Base-by-base conservation (phyloP, 352 stramenopile species). In the Lagenidium giganteum region DNA sequence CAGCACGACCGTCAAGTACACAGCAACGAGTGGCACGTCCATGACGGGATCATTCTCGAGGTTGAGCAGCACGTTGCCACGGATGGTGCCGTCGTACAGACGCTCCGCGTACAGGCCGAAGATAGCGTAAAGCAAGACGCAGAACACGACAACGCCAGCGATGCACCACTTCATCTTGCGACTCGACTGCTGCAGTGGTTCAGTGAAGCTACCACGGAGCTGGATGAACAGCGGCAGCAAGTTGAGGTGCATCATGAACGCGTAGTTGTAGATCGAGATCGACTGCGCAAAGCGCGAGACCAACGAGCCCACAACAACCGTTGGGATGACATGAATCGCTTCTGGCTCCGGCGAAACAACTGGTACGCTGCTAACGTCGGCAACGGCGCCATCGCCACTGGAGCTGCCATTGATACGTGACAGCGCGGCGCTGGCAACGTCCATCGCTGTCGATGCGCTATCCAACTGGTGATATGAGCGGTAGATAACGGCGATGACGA, bases 191-290 rank as follows among this genome's bases (percentile, higher is more conserved):
- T 65, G 50, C 20, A 85, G 49, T 16, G 70, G 64, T 43, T 87
- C 70, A 2, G 58, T 61, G 25, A 76, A 83, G 40, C 56, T 77
- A 25, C 71, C 71, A 5, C 76, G 76, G 16, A 86, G 47, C 38
- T 85, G 68, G 34, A 83, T 73, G 47, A 87, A 89, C 12, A 89
- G 57, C 54, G 79, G 76, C 17, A 89, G 48, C 13, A 92, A 51
- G 49, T 92, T 92, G 46, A 92, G 44, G 20, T 92, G 79, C 69
- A 87, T 83, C 74, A 89, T 87, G 55, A 89, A 92, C n/a, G 74
- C 74, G 47, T 84, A 89, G 47, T 79, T 89, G 65, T 80, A 89
- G 56, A 92, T 83, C 17, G 73, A 86, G 30, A 87, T 54, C 3
- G 67, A 54, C 44, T 84, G 70, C 12, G 70, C 46, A 33, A 74